These are phyloP conservation scores for Globisporangium cystogenes DNA, from an alignment of 352 stramenopile species.

Conservation along the genomic window DNA sequence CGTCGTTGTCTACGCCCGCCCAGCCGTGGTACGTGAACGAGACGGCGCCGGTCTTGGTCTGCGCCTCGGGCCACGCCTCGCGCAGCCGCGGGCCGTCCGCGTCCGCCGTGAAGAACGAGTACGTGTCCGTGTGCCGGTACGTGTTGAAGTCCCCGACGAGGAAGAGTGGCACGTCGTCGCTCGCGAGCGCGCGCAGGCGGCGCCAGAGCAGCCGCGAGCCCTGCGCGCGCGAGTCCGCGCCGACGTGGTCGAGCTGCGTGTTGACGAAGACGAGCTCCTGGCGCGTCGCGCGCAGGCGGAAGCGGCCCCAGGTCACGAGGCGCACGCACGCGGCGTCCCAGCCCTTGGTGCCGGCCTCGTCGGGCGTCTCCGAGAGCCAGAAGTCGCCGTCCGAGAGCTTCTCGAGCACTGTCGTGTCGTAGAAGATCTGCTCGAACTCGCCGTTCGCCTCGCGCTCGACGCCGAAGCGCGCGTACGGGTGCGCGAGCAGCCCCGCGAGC, in stretches of 20 bases:
- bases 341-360: slow-evolving; percentile 43
- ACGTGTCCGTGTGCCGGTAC: slow-evolving; percentile 74
- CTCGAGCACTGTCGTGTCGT: slow-evolving; percentile 48
- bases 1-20: slow-evolving; percentile 80
- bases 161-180: slow-evolving; percentile 51
- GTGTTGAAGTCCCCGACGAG: slow-evolving; percentile 85
- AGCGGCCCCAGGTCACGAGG: slow-evolving; percentile 70
- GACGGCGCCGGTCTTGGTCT: slow-evolving; percentile 63
- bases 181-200: slow-evolving; percentile 55
- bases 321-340: slow-evolving; percentile 68
- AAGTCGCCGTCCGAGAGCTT: slow-evolving; percentile 60
- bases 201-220: slow-evolving; percentile 56
- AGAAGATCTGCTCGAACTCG: slow-evolving; percentile 83
- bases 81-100: slow-evolving; percentile 47
- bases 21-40: slow-evolving; percentile 87
- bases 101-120: slow-evolving; percentile 76
- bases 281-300: slow-evolving; percentile 46
- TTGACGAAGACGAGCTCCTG: slow-evolving; percentile 79
- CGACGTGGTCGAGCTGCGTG: slow-evolving; percentile 72
- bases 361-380: slow-evolving; percentile 70
- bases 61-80: slow-evolving; percentile 69
- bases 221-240: slow-evolving; percentile 37
- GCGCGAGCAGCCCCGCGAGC: slow-evolving; percentile 38
- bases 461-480: slow-evolving; percentile 70
- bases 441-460: slow-evolving; percentile 64